Evolutionary conservation across 176 grass and related monocot species (phyloP), one percentile per base, ranked within the genome.

Genomic region (Ensete glaucum): DNA sequence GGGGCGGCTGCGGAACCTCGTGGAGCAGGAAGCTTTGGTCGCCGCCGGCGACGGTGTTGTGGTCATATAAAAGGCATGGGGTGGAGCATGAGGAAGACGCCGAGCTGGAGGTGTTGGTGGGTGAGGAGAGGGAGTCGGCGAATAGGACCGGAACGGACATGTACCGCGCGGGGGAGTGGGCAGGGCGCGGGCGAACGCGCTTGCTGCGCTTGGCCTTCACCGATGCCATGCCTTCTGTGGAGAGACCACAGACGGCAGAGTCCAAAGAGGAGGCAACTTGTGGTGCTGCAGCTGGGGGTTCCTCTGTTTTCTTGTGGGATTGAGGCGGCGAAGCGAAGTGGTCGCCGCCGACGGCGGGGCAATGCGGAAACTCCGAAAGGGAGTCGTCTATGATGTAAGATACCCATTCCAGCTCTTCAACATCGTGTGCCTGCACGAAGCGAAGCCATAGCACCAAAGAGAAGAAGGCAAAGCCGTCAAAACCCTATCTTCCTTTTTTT

Each of bases 351-450:
- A 43, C 34, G 34, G 34, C 27, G 71, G 57, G 53, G 53, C 56
- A 58, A 71, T 79, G 70, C 0, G 88, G 84, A 6, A 91, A 62
- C 82, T 99, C 95, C 17, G 80, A 91, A 8, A 89, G 72, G 56
- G 94, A 90, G 78, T 99, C 95, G 76, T 99, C 95, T 80, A 93
- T 99, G 71, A 99, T 87, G 20, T 84, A 76, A 0, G 95, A 99
- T 1, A 94, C 86, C 95, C 95, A 99, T 67, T 99, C 95, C 21
- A 99, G 53, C 85, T 98, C 94, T 74, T 88, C 90, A 53, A 80
- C 88, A 75, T 91, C 95, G 74, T 89, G 90, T 64, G 80, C 80
- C 95, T 99, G 77, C 52, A 52, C 0, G 83, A 58, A 56, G 9
- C 19, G 64, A 77, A 82, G 58, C 57, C 77, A 76, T 49, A 17